Evolutionary conservation across 768 basidiomycete species (phyloP).

Genomic region (Suillus americanus): DNA sequence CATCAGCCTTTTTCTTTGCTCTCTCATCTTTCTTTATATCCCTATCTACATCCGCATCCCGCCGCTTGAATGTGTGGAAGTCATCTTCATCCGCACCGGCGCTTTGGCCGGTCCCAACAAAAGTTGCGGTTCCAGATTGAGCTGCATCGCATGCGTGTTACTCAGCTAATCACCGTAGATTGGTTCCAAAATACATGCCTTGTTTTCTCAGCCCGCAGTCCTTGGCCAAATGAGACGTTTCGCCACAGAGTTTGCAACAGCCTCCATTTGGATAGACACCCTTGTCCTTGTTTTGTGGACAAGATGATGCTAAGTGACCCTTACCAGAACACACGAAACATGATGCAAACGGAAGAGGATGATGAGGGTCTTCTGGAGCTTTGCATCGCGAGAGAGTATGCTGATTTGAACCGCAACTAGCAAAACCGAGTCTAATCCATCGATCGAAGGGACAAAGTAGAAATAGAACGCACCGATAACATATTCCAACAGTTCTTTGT

Average conservation of each 20-base stretch:
- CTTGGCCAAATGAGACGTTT: conserved; percentile 82
- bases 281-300: conserved; percentile 75
- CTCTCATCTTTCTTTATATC: conserved; percentile 54
- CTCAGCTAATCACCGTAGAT: background rate
- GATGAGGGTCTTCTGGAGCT: conserved; percentile 54
- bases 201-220: conserved; percentile 70
- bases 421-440: conserved; percentile 2
- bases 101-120: conserved; percentile 39
- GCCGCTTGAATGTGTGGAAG: conserved; percentile 79
- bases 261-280: conserved; percentile 93
- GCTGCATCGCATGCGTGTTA: background rate
- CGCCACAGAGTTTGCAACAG: conserved; percentile 84
- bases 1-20: conserved; percentile 39
- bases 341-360: conserved; percentile 83
- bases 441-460: background rate
- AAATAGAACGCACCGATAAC: conserved; percentile 59
- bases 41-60: conserved; percentile 55
- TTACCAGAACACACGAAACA: conserved; percentile 87
- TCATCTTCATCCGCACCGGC: conserved; percentile 94
- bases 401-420: conserved; percentile 76
- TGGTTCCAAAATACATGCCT: conserved; percentile 36
- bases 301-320: conserved; percentile 84
- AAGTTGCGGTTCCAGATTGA: conserved; percentile 21
- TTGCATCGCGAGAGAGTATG: conserved; percentile 83
- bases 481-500: conserved; percentile 48